Conservation (phyloP, 345 rosid genomes). For the Boechera divaricarpa region DNA sequence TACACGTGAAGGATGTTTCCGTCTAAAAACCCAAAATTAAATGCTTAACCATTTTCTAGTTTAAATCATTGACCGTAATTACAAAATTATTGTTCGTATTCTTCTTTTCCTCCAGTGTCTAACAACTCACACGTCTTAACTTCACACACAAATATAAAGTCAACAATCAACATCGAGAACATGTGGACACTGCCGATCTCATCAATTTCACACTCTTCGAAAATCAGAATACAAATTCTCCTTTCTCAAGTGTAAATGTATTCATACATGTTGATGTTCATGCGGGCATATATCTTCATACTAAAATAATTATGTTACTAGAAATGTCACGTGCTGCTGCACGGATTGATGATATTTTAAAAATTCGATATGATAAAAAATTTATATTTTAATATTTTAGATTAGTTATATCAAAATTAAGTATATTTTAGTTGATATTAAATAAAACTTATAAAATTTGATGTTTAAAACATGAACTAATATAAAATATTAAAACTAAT, state of each 20-base stretch:
- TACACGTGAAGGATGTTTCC: conserved; percentile 44
- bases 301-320: background rate
- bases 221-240: background rate
- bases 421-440: no score
- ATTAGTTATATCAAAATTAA: no score
- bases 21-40: conserved; percentile 21
- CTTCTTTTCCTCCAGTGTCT: background rate
- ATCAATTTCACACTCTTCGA: conserved; percentile 36
- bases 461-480: no score
- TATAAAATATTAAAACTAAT: no score
- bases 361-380: no score
- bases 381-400: no score
- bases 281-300: background rate
- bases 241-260: conserved; percentile 13
- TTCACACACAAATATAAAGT: conserved; percentile 25
- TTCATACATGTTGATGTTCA: conserved; percentile 4
- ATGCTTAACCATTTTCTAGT: conserved; percentile 26
- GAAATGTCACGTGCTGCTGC: no score
- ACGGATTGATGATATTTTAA: no score
- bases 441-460: no score
- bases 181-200: conserved; percentile 33
- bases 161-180: conserved; percentile 38
- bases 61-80: conserved; percentile 35
- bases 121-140: conserved; percentile 13
- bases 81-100: conserved; percentile 20